Evolutionary conservation across 2,329 filamentous ascomycete genomes (phyloP).

Genomic region (Fusarium pseudonygamai): DNA sequence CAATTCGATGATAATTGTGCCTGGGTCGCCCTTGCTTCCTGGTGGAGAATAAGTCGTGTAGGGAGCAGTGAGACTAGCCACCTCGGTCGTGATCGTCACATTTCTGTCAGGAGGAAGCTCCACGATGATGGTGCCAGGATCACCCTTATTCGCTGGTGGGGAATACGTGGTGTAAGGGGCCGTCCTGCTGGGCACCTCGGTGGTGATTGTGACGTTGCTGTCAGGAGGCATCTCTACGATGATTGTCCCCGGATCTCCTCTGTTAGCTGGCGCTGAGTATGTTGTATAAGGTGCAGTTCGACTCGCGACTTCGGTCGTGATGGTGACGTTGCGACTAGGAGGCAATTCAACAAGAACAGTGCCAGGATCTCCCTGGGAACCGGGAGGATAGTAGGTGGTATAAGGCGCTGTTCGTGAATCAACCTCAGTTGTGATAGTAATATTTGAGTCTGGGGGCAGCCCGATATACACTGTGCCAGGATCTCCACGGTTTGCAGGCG

Average conservation of each 20-base stretch:
- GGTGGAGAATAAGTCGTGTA: conserved; percentile 7
- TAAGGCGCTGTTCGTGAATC: conserved; percentile 1
- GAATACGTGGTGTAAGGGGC: not conserved
- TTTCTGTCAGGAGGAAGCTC: conserved; percentile 15
- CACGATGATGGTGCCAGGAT: conserved; percentile 17
- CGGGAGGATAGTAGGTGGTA: conserved; percentile 2
- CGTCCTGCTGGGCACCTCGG: not conserved
- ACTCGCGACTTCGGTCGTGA: conserved; percentile 3
- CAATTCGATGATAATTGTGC: conserved; percentile 18
- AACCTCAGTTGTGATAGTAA: conserved; percentile 14
- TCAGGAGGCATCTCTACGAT: conserved; percentile 4
- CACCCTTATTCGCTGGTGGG: not conserved
- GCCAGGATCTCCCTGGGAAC: not conserved
- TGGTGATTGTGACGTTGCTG: not conserved
- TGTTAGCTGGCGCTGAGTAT: not conserved
- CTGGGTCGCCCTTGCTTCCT: conserved; percentile 6
- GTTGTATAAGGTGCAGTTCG: conserved; percentile 9
- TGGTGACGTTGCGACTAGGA: not conserved
- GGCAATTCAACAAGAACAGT: conserved; percentile 13
- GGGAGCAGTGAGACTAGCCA: conserved; percentile 9
- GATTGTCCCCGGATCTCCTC: conserved; percentile 8
- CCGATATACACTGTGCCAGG: conserved; percentile 20
- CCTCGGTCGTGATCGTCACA: conserved; percentile 15
- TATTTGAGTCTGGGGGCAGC: conserved; percentile 7
- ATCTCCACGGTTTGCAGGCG: conserved; percentile 5